Base-by-base conservation (phyloP, 2,329 filamentous ascomycete species). In the Fusarium xyrophilum region DNA sequence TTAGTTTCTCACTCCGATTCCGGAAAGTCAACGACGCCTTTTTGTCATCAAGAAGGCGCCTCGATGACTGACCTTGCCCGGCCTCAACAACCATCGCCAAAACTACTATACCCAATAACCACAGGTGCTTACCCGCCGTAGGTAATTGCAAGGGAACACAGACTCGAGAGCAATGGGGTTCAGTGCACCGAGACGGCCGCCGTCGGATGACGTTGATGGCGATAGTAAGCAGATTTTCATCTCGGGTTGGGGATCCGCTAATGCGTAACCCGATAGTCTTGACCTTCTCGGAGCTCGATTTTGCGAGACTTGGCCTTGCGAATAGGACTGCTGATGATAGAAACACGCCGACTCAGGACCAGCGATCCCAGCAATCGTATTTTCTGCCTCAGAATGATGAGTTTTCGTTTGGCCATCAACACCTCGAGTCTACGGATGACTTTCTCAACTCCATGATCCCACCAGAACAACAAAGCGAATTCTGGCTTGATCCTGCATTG, bases 241-340 rank as follows among this genome's bases (percentile, higher is more conserved):
- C 9, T 5, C 6, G 5, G 7, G 4, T 21, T 23, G 42, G 51
- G 39, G 25, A 17, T 15, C 6, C 23, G 32, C 65, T 68, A 38
- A 68, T 39, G 25, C 32, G 14, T 19, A 28, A 53, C 4, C 59
- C 46, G 23, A 47, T 33, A 68, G 65, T 68, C 27, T 54, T 68
- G 55, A 68, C 60, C 2, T 68, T 68, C 21, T 68, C 65, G 5
- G 65, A 68, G 15, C 61, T 68, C 17, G 65, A 68, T n/a, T 68
- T 68, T 13, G 65, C 65, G 6, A 60, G 65, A 13, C 65, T 68
- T 13, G 65, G 65, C 2, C 50, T 68, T 12, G 35, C 17, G 2
- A 56, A 27, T 15, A 40, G 36, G 8, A 12, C 33, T 1, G 9
- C 19, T 2, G 6, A 30, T 19, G 32, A 27, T 19, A 13, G 11